Evolutionary conservation across 768 basidiomycete genomes (phyloP).

Genomic region (Pisolithus tinctorius): DNA sequence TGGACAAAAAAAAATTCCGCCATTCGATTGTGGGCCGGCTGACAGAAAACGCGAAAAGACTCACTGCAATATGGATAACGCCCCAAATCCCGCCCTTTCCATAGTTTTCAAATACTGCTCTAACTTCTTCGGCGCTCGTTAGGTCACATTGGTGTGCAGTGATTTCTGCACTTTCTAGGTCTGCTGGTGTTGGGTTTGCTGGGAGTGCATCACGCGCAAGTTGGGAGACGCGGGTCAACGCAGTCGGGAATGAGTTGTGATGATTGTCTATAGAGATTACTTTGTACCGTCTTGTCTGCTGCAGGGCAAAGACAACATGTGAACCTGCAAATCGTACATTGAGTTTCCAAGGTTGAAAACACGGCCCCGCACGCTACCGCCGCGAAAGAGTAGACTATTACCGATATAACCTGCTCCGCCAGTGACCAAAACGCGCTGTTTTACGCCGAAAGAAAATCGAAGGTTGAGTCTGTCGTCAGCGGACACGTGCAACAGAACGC

Average conservation of each 20-base stretch:
- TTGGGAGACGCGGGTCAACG: constrained; percentile 70
- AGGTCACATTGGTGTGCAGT: constrained; percentile 70
- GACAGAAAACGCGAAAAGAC: constrained; percentile 22
- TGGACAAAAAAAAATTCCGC: too few relatives aligned
- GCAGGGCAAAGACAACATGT: constrained; percentile 83
- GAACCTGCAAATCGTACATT: constrained; percentile 51
- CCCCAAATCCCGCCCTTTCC: constrained; percentile 93
- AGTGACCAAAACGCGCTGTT: constrained; percentile 59
- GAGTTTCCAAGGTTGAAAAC: too few relatives aligned
- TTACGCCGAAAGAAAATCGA: constrained; percentile 1
- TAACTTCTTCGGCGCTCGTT: constrained; percentile 62
- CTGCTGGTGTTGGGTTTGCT: constrained; percentile 53
- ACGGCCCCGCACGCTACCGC: background rate
- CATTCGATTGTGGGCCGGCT: background rate
- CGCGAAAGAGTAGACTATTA: constrained; percentile 23
- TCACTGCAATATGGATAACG: constrained; percentile 88
- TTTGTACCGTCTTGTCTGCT: constrained; percentile 83
- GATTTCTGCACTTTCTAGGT: constrained; percentile 67
- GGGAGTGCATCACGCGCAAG: constrained; percentile 74
- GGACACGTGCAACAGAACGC: constrained; percentile 20
- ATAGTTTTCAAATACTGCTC: constrained; percentile 76
- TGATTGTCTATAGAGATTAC: constrained; percentile 94
- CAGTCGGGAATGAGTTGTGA: constrained; percentile 80
- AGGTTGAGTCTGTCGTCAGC: constrained; percentile 2
- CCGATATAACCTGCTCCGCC: constrained; percentile 92